Evolutionary conservation across 2,329 filamentous ascomycete species (phyloP).

Genomic region (Hymenoscyphus occultus): DNA sequence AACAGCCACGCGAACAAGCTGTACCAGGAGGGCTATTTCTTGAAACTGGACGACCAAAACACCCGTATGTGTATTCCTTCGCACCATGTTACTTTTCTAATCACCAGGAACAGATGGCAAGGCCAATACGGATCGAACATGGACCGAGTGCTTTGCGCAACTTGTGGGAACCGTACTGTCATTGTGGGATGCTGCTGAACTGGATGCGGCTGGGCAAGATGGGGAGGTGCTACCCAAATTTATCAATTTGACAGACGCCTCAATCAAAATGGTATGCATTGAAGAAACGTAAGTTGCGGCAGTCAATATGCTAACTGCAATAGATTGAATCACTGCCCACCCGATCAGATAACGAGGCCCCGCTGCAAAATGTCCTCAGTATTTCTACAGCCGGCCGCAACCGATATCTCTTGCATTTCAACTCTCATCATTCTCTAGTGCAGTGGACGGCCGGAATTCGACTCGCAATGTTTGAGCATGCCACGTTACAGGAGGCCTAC

Average conservation of each 20-base stretch:
- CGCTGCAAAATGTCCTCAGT: slow-evolving; percentile 90
- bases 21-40: slow-evolving; percentile 96
- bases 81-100: slow-evolving; percentile 33
- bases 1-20: slow-evolving; percentile 96
- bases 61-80: slow-evolving; percentile 60
- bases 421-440: slow-evolving; percentile 85
- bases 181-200: slow-evolving; percentile 88
- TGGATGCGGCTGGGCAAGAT: slow-evolving; percentile 82
- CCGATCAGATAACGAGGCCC: slow-evolving; percentile 70
- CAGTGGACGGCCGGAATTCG: slow-evolving; percentile 97
- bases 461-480: slow-evolving; percentile 90
- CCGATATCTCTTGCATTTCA: slow-evolving; percentile 93
- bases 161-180: slow-evolving; percentile 93
- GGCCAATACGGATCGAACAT: slow-evolving; percentile 80
- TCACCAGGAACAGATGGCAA: slow-evolving; percentile 64
- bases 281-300: slow-evolving; percentile 7
- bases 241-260: slow-evolving; percentile 95
- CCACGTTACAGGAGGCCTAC: slow-evolving; percentile 91
- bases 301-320: slow-evolving; percentile 24
- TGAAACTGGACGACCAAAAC: slow-evolving; percentile 95
- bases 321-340: slow-evolving; percentile 89
- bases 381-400: slow-evolving; percentile 95
- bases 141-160: slow-evolving; percentile 97
- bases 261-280: slow-evolving; percentile 84
- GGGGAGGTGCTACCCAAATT: slow-evolving; percentile 87